A percentile compares a stretch with the other conserved stretches of the same genome.
Conservation (phyloP, 2,329 filamentous ascomycete genomes). For the Thelonectria discophora region DNA sequence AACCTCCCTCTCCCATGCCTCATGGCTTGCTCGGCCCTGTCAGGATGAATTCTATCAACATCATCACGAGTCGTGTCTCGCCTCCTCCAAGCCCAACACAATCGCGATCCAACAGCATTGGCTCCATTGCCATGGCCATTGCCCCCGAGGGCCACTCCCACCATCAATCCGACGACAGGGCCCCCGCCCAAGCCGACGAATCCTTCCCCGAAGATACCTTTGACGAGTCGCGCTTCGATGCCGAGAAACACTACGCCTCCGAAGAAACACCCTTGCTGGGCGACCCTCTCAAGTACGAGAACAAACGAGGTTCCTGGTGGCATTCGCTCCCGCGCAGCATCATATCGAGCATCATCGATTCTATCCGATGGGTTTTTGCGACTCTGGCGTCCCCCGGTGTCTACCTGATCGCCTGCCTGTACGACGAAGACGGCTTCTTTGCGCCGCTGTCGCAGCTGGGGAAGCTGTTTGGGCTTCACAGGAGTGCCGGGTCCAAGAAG, state of each 20-base stretch:
- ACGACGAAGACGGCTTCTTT: conserved; percentile 81
- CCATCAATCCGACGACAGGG: conserved; percentile 43
- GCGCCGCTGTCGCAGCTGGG: conserved; percentile 78
- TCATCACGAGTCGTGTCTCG: conserved; percentile 85
- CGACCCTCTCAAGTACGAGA: conserved; percentile 45
- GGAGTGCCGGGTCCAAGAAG: conserved; percentile 56
- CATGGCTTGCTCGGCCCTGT: conserved; percentile 64
- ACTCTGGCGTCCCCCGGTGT: conserved; percentile 82
- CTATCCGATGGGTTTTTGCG: conserved; percentile 80
- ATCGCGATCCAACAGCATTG: conserved; percentile 69
- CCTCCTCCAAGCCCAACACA: conserved; percentile 65
- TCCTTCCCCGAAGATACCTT: conserved; percentile 49
- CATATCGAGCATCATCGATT: conserved; percentile 75
- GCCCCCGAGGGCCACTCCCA: conserved; percentile 50
- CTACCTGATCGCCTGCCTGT: conserved; percentile 85
- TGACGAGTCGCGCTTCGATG: conserved; percentile 49
- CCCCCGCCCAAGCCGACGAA: conserved; percentile 48
- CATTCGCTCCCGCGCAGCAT: conserved; percentile 72
- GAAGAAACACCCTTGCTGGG: conserved; percentile 74
- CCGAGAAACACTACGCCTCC: conserved; percentile 48
- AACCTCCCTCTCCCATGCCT: conserved; percentile 38
- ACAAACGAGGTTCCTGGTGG: conserved; percentile 58
- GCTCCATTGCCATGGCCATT: conserved; percentile 59
- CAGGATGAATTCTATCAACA: conserved; percentile 97
- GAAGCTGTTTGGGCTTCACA: conserved; percentile 65